Base-by-base conservation (phyloP, 805 yeast genomes). In the Metahyphopichia silvanorum region DNA sequence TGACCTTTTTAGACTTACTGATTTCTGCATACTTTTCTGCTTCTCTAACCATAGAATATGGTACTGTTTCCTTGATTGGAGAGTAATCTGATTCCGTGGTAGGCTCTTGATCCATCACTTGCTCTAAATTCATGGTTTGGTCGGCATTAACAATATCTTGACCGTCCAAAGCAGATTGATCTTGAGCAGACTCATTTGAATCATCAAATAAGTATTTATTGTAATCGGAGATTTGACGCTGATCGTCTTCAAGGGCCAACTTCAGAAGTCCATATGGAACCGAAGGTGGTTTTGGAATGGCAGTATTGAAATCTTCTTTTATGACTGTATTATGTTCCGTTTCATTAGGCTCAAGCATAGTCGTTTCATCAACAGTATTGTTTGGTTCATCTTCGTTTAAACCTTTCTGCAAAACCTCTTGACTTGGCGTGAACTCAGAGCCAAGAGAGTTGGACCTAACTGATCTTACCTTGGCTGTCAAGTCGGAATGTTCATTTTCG, bases 221-320 rank as follows among this genome's bases (percentile, higher is more conserved):
- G 35, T 55, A 55, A 30, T 55, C 61, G 8, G 61, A 55, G 30
- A 55, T 52, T 20, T 53, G 47, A 31, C 61, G 49, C 7, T 31
- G 27, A 5, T 30, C 26, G 11, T 38, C 40, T 11, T 40, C 43
- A 26, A 43, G 30, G 6, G 40, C 37, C 27, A 49, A 29, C 15
- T 46, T 43, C 27, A 35, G 42, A 21, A 43, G 28, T 7, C 39
- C 45, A 27, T 26, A 33, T 16, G 49, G 37, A 16, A 48, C 40
- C 2, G 50, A 35, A 7, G n/a, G 38, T 29, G 1, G 27, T 34
- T 16, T 25, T 25, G 24, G 4, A 13, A 6, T 18, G 25, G 15
- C 19, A 12, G 9, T 6, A 14, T 22, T 25, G 11, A 16, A 27
- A 13, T 31, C 29, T n/a, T 7, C 26, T n/a, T n/a, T n/a, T n/a